A percentile compares a stretch with the other conserved stretches of the same genome.
phyloP scores from a whole-genome alignment of 2,329 filamentous ascomycete species.

The Botrytis cinerea region DNA sequence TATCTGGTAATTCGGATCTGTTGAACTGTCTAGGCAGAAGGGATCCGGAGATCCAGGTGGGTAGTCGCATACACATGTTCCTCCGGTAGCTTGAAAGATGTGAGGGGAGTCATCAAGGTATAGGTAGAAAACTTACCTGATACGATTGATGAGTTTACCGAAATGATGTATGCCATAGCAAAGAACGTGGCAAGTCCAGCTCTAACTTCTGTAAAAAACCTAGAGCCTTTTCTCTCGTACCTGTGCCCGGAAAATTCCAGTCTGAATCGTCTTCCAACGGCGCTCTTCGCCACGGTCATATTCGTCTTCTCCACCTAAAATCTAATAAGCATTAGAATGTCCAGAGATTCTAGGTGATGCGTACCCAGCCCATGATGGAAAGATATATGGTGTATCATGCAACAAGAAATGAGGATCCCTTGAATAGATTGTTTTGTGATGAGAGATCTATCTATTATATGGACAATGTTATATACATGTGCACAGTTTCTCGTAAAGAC shows the following conservation, averaged over 20 bases:
- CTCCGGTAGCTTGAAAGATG: conserved; percentile 28
- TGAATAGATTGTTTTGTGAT: neutral
- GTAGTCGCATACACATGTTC: conserved; percentile 29
- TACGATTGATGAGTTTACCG: conserved; percentile 55
- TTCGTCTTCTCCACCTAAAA: conserved; percentile 59
- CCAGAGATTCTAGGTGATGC: conserved; percentile 28
- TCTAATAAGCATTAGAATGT: conserved; percentile 34
- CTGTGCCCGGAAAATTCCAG: conserved; percentile 80
- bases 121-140: conserved; percentile 24
- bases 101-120: conserved; percentile 10
- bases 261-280: conserved; percentile 72
- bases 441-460: conserved; percentile 16
- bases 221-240: conserved; percentile 56
- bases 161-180: conserved; percentile 74
- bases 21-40: conserved; percentile 27
- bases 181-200: conserved; percentile 76
- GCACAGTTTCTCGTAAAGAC: too few species aligned
- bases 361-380: conserved; percentile 40
- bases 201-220: conserved; percentile 81
- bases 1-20: conserved; percentile 61
- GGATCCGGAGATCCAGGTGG: conserved; percentile 25
- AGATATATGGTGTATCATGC: neutral
- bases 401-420: neutral
- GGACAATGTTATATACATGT: conserved; percentile 15
- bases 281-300: conserved; percentile 58